A percentile compares a stretch with the other conserved stretches of the same genome.
These are phyloP conservation scores for Calonectria naviculata DNA, from an alignment of 2,329 filamentous ascomycete species.

Conservation along the genomic window DNA sequence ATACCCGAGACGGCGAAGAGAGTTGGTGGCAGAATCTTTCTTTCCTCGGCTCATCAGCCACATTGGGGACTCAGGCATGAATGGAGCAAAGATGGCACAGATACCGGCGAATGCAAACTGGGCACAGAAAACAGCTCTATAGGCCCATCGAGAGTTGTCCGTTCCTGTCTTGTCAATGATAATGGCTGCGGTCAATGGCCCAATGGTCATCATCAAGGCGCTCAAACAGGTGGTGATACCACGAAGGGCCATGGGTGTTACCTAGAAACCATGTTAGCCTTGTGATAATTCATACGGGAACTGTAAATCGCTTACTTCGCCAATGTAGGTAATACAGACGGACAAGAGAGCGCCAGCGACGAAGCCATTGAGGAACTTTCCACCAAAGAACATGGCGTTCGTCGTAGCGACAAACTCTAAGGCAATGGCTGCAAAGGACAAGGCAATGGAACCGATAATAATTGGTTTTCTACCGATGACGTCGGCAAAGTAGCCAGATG, in stretches of 20 bases:
- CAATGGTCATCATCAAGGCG: conserved; percentile 45
- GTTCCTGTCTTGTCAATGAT: conserved; percentile 45
- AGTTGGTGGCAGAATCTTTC: conserved; percentile 47
- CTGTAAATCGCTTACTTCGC: conserved; percentile 36
- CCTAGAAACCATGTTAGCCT: conserved; percentile 12
- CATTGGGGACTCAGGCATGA: conserved; percentile 57
- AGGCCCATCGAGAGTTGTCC: conserved; percentile 45
- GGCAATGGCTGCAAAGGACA: conserved; percentile 30
- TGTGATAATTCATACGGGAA: too few species aligned
- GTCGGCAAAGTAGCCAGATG: conserved; percentile 15
- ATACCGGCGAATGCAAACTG: conserved; percentile 47
- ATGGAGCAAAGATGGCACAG: conserved; percentile 43
- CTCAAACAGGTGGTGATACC: conserved; percentile 43
- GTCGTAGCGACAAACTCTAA: conserved; percentile 54
- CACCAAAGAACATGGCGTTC: conserved; percentile 52
- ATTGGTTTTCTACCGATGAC: conserved; percentile 16
- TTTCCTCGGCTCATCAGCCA: conserved; percentile 49
- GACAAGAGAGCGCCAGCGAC: conserved; percentile 42
- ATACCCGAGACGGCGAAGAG: conserved; percentile 46
- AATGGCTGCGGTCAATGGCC: conserved; percentile 44
- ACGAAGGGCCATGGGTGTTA: conserved; percentile 42
- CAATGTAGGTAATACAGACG: conserved; percentile 43
- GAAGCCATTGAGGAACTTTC: conserved; percentile 56
- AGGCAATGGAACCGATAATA: conserved; percentile 11
- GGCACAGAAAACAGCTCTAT: conserved; percentile 44